phyloP scores from a whole-genome alignment of 176 grass and related monocot genomes.

The Phoenix dactylifera region DNA sequence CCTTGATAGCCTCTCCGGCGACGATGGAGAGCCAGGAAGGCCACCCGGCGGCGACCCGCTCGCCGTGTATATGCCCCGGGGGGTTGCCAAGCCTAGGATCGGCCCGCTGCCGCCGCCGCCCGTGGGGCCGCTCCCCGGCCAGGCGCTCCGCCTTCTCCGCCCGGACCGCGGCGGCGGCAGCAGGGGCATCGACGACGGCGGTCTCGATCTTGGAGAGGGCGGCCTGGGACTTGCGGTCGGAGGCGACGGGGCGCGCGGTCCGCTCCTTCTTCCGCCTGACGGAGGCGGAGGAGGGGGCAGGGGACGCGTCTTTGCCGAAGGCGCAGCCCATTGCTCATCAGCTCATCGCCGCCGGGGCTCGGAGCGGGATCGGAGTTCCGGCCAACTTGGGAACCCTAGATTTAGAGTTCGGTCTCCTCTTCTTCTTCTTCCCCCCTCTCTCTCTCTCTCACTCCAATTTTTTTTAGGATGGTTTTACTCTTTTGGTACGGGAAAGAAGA shows the following conservation, averaged over 20 bases:
- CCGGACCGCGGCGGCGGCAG: background rate
- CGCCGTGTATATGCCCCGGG: slow-evolving; percentile 6
- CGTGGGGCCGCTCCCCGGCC: background rate
- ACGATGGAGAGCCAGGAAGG: slow-evolving; percentile 16
- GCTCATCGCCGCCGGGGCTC: background rate
- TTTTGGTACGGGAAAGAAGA: too few relatives aligned
- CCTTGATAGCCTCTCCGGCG: slow-evolving; percentile 12
- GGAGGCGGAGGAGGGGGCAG: background rate
- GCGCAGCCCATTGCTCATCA: slow-evolving; percentile 20
- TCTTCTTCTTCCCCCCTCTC: too few relatives aligned
- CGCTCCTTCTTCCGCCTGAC: background rate
- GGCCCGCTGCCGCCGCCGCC: background rate
- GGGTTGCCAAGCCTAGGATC: slow-evolving; percentile 15
- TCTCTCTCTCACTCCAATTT: too few relatives aligned
- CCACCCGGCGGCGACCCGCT: slow-evolving; percentile 18
- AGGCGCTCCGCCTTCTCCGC: background rate
- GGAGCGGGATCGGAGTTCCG: background rate
- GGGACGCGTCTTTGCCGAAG: slow-evolving; percentile 12
- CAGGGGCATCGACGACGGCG: background rate
- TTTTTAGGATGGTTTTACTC: too few relatives aligned
- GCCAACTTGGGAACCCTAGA: too few relatives aligned
- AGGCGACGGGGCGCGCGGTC: background rate
- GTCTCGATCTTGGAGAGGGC: slow-evolving; percentile 7
- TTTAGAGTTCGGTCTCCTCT: too few relatives aligned
- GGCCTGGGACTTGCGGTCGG: slow-evolving; percentile 1